A percentile compares a stretch with the other conserved stretches of the same genome.
Evolutionary conservation across 108 stramenopile genomes (phyloP).

Genomic region (Licmophora abbreviata): DNA sequence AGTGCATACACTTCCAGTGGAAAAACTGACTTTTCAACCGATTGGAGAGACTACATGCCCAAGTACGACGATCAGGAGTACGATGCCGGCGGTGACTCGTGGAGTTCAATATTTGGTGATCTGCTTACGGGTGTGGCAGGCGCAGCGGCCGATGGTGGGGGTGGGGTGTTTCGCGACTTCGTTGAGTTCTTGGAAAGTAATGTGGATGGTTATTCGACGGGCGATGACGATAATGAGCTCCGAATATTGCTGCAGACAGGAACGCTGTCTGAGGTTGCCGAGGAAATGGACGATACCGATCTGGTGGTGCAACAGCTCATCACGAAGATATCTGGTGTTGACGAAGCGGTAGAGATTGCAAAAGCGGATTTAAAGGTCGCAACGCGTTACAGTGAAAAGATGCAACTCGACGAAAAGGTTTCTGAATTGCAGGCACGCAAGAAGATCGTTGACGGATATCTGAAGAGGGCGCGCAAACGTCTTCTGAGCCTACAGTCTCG

Average conservation of each 20-base stretch:
- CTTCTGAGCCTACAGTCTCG: conserved; percentile 59
- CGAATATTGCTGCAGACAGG: conserved; percentile 40
- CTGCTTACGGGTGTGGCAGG: conserved; percentile 46
- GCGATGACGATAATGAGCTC: conserved; percentile 51
- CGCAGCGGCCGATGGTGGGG: conserved; percentile 30
- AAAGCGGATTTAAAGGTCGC: conserved; percentile 44
- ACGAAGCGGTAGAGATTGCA: conserved; percentile 38
- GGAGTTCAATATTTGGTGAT: conserved; percentile 69
- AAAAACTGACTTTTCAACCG: conserved; percentile 11
- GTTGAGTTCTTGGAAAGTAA: conserved; percentile 75
- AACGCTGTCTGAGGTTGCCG: conserved; percentile 50
- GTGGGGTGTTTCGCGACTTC: conserved; percentile 57
- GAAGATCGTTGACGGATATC: conserved; percentile 53
- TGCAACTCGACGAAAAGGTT: conserved; percentile 54
- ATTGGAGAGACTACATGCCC: conserved; percentile 82
- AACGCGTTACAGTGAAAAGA: conserved; percentile 40
- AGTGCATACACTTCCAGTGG: conserved; percentile 1
- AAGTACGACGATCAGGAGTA: conserved; percentile 56
- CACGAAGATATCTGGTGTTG: conserved; percentile 35
- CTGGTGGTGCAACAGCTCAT: conserved; percentile 60
- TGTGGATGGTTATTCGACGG: conserved; percentile 44
- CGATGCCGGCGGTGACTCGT: conserved; percentile 71
- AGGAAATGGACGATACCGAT: conserved; percentile 78
- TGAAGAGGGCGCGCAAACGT: conserved; percentile 56
- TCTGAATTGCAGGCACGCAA: conserved; percentile 68